A percentile compares a stretch with the other conserved stretches of the same genome.
Conservation (phyloP, 2,329 filamentous ascomycete genomes). For the Ophiosphaerella herpotricha region DNA sequence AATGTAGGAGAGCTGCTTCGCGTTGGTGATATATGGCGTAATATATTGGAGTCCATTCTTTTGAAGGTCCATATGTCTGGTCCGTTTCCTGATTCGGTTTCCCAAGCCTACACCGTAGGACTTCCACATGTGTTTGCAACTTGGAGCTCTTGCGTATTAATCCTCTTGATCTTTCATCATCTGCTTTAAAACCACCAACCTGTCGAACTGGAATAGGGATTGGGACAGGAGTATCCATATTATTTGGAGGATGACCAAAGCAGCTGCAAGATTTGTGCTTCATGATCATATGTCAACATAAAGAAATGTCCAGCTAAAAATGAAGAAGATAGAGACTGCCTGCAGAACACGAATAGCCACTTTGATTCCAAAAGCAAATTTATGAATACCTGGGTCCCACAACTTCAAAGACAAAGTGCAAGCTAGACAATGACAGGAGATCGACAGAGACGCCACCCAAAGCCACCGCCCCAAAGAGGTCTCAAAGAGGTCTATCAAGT, state of each 20-base stretch:
- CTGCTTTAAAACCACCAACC: constrained; percentile 15
- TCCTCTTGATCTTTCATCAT: constrained; percentile 8
- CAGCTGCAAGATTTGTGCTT: constrained; percentile 25
- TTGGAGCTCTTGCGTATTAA: constrained; percentile 29
- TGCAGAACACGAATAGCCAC: no score
- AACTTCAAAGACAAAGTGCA: no score
- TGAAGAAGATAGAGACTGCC: no score
- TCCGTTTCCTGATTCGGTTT: constrained; percentile 13
- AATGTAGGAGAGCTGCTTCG: constrained; percentile 39
- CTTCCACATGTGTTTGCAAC: constrained; percentile 37
- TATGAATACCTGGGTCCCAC: no score
- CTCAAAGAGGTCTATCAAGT: neutral
- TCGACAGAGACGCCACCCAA: constrained; percentile 9
- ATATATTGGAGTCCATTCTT: constrained; percentile 38
- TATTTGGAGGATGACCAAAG: constrained; percentile 14
- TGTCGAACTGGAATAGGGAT: constrained; percentile 18
- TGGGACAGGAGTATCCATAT: constrained; percentile 20
- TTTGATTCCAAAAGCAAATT: no score
- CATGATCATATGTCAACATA: constrained; percentile 6
- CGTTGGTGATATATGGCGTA: constrained; percentile 38
- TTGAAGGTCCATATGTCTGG: constrained; percentile 22
- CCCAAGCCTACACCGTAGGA: constrained; percentile 37
- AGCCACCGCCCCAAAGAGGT: constrained; percentile 9
- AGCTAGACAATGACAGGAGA: constrained; percentile 6
- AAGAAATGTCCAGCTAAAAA: no score